Evolutionary conservation across 495 filamentous ascomycete genomes (phyloP), one percentile per base, ranked within the genome.

Genomic region (Baudoinia panamericana): DNA sequence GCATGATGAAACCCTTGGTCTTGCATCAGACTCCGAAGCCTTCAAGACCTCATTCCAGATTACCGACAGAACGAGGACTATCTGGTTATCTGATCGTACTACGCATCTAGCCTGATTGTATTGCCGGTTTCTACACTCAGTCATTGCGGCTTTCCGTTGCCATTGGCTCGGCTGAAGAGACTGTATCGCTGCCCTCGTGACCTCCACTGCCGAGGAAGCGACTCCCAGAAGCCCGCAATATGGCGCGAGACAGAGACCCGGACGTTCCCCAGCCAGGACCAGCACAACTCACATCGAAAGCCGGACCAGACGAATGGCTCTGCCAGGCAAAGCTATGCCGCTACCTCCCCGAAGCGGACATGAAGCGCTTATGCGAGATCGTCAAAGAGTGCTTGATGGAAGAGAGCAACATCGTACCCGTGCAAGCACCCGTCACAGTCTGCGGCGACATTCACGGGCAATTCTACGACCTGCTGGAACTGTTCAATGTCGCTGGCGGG

Each of bases 381-480:
- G 88, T 94, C 45, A 97, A 97, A 67, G 92, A 96, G 62, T 86
- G 78, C 45, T 69, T 96, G 53, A 96, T 97, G 88, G 92, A 97
- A 69, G 90, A 97, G 68, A 93, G 85, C 36, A 97, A 97, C 60
- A 94, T 97, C 23, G 87, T 94, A 56, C 90, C 92, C 16, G 90
- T 97, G 21, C 73, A 76, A 12, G 93, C 92, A 0, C 90, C 90
- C n/a, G 90, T 97, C 39, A 97, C 90, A 21, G 78, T 97, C 50
- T 97, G 90, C 56, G 90, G 90, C 54, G 90, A 97, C 58, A 94
- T 97, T 52, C 90, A 97, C 63, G 90, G 90, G 54, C 90, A 97
- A 65, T 97, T 95, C 63, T 97, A 96, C 69, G 90, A 97, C 61
- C 71, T 97, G 5, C 73, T 96, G 35, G 90, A 97, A 62, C 76